Conservation (phyloP, 805 yeast species). For the Kodamaea neixiangensis region DNA sequence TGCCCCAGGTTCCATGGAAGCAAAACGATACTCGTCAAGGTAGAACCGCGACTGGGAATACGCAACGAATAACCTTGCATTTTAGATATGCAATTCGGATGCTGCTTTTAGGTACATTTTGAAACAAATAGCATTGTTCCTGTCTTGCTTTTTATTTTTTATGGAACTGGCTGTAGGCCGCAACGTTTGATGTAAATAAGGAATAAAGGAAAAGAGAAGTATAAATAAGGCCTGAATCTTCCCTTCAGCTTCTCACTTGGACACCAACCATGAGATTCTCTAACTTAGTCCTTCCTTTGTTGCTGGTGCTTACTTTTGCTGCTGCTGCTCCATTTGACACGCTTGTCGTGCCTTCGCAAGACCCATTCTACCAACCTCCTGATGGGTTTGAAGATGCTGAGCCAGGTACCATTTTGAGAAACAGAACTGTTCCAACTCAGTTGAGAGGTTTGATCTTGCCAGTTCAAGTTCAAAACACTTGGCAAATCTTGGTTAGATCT, state of each 20-base stretch:
- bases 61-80: neutral
- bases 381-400: constrained; percentile 20
- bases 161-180: neutral
- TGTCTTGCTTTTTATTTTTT: neutral
- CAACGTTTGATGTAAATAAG: neutral
- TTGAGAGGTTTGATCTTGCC: constrained; percentile 21
- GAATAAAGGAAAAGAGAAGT: neutral
- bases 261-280: neutral
- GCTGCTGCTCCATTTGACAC: constrained; percentile 1
- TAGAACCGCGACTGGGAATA: neutral
- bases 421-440: constrained; percentile 21
- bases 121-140: neutral
- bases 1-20: too few species aligned
- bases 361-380: constrained; percentile 27
- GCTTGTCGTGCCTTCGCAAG: constrained; percentile 15
- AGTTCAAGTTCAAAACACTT: constrained; percentile 19
- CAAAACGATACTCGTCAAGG: neutral
- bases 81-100: neutral
- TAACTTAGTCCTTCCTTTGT: neutral
- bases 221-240: neutral
- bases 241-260: neutral
- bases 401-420: constrained; percentile 26
- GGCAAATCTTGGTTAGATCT: constrained; percentile 27
- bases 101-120: neutral
- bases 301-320: neutral